phyloP scores from a whole-genome alignment of 805 yeast genomes.

The Nakazawaea holstii region DNA sequence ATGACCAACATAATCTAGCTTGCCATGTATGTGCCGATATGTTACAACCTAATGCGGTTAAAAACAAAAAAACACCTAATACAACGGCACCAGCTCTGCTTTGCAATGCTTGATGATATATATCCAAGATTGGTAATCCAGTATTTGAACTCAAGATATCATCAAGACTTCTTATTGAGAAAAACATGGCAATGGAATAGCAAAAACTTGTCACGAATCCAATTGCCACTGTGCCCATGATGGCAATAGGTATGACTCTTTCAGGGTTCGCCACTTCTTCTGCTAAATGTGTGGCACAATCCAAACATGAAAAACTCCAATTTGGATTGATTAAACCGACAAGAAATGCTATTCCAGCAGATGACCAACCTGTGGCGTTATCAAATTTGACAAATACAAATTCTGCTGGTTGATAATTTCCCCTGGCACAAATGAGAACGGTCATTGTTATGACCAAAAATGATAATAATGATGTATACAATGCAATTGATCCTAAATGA shows the following conservation, averaged over 20 bases:
- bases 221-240: slow-evolving; percentile 57
- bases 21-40: slow-evolving; percentile 65
- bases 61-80: slow-evolving; percentile 41
- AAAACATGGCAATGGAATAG: slow-evolving; percentile 54
- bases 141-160: slow-evolving; percentile 42
- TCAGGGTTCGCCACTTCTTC: slow-evolving; percentile 60
- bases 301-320: slow-evolving; percentile 66
- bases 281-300: slow-evolving; percentile 67
- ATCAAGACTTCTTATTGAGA: slow-evolving; percentile 48
- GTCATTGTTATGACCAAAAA: slow-evolving; percentile 49
- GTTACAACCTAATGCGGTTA: slow-evolving; percentile 54
- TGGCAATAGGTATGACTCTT: slow-evolving; percentile 54
- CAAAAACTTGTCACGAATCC: slow-evolving; percentile 57
- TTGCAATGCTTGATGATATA: slow-evolving; percentile 51
- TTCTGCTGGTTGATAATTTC: slow-evolving; percentile 42
- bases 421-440: slow-evolving; percentile 46
- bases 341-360: slow-evolving; percentile 55
- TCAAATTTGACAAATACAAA: slow-evolving; percentile 51
- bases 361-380: slow-evolving; percentile 57
- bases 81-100: slow-evolving; percentile 51
- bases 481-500: slow-evolving; percentile 39
- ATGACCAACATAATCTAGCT: slow-evolving; percentile 63
- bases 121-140: slow-evolving; percentile 61
- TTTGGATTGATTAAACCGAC: slow-evolving; percentile 69
- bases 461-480: slow-evolving; percentile 47